Conservation (phyloP, 345 rosid species). For the Salix dunnii region DNA sequence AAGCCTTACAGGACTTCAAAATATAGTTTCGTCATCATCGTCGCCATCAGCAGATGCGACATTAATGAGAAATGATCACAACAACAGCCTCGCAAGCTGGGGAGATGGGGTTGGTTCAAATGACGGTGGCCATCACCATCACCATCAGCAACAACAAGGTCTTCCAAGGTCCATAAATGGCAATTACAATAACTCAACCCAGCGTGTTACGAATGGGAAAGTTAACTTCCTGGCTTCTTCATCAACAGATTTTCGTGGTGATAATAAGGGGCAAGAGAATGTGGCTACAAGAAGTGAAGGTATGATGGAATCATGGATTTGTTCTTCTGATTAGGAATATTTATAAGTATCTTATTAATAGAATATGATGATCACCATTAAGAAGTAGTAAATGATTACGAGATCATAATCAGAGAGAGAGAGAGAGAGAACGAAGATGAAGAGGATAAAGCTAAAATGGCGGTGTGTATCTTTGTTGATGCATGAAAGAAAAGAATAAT, state of each 20-base stretch:
- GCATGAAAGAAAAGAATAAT: constrained; percentile 32
- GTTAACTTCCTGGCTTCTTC: constrained; percentile 18
- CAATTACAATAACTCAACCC: constrained; percentile 28
- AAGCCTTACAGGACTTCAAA: constrained; percentile 26
- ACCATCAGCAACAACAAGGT: background rate
- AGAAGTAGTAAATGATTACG: background rate
- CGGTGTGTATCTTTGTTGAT: constrained; percentile 21
- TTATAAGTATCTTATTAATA: background rate
- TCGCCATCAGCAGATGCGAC: constrained; percentile 19
- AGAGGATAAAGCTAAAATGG: constrained; percentile 1
- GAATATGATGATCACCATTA: background rate
- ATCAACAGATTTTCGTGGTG: constrained; percentile 35
- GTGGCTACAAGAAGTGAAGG: constrained; percentile 46
- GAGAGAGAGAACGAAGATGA: background rate
- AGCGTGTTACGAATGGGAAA: constrained; percentile 33
- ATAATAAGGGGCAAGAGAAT: constrained; percentile 35
- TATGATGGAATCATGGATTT: constrained; percentile 82
- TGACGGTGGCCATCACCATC: constrained; percentile 26
- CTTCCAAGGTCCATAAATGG: constrained; percentile 42
- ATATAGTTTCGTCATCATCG: constrained; percentile 20
- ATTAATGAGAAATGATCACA: constrained; percentile 16
- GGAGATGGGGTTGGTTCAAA: constrained; percentile 20
- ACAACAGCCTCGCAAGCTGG: constrained; percentile 17
- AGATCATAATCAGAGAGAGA: background rate
- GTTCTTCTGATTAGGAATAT: constrained; percentile 61